Percentiles rank a stretch among this genome's conserved stretches.
Evolutionary conservation across 306 rosid species (phyloP).

Genomic region (Cicer yamashitae): DNA sequence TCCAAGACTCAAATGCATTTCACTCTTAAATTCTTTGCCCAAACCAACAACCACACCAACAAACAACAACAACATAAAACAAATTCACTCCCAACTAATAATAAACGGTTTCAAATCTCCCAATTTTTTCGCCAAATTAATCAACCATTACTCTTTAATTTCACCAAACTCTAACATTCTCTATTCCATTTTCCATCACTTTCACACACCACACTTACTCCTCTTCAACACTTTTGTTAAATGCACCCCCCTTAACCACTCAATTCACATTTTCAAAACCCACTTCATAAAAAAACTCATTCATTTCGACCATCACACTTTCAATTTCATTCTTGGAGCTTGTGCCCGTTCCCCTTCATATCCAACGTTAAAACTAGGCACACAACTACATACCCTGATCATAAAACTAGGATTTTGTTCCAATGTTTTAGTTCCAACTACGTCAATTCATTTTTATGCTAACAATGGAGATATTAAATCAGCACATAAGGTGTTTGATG

Average conservation of each 20-base stretch:
- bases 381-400: too few species aligned
- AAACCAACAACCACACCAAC: neutral
- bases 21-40: conserved; percentile 1
- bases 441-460: conserved; percentile 62
- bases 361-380: too few species aligned
- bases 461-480: conserved; percentile 60
- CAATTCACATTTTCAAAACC: neutral
- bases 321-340: too few species aligned
- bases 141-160: neutral
- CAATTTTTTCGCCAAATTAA: neutral
- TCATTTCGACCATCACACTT: too few species aligned
- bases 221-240: too few species aligned
- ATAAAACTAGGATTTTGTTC: too few species aligned
- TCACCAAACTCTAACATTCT: conserved; percentile 5
- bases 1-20: conserved; percentile 21
- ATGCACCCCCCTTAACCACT: too few species aligned
- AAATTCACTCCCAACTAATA: conserved; percentile 9
- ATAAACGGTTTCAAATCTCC: neutral
- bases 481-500: conserved; percentile 74
- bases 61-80: neutral
- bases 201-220: too few species aligned
- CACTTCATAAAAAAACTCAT: neutral
- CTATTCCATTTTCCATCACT: neutral
- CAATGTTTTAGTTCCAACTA: conserved; percentile 61
- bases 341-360: too few species aligned